A percentile compares a stretch with the other conserved stretches of the same genome.
These are phyloP conservation scores for Umbelopsis vinacea DNA, from an alignment of 192 early-diverging fungal genomes.

Conservation along the genomic window DNA sequence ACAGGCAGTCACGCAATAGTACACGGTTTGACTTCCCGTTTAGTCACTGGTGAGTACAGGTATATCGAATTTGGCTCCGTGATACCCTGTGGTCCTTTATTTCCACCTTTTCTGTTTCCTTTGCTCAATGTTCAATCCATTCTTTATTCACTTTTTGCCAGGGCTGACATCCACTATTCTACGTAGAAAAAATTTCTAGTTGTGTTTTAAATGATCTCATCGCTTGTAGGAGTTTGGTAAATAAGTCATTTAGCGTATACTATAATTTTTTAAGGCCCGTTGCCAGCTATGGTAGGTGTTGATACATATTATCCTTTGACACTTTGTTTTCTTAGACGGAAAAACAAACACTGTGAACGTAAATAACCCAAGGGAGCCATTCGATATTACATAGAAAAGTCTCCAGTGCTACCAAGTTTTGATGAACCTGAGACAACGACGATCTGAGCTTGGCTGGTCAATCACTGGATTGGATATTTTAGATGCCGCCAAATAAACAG, in stretches of 20 bases:
- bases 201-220: background rate
- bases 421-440: too few species aligned
- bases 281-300: background rate
- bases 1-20: constrained; percentile 1
- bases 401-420: too few species aligned
- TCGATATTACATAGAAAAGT: too few species aligned
- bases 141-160: too few species aligned
- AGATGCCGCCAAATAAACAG: too few species aligned
- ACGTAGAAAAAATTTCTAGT: too few species aligned
- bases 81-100: background rate
- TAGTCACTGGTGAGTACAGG: constrained; percentile 2
- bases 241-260: background rate
- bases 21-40: background rate
- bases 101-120: background rate
- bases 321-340: background rate
- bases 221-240: background rate
- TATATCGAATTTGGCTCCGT: background rate
- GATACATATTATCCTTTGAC: background rate
- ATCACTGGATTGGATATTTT: too few species aligned
- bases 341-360: background rate
- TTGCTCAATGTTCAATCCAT: background rate
- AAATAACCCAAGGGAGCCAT: background rate
- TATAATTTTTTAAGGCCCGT: background rate
- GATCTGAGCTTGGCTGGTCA: too few species aligned
- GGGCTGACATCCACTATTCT: too few species aligned